Evolutionary conservation across 192 early-diverging fungal species (phyloP).

Genomic region (Spizellomyces punctatus): DNA sequence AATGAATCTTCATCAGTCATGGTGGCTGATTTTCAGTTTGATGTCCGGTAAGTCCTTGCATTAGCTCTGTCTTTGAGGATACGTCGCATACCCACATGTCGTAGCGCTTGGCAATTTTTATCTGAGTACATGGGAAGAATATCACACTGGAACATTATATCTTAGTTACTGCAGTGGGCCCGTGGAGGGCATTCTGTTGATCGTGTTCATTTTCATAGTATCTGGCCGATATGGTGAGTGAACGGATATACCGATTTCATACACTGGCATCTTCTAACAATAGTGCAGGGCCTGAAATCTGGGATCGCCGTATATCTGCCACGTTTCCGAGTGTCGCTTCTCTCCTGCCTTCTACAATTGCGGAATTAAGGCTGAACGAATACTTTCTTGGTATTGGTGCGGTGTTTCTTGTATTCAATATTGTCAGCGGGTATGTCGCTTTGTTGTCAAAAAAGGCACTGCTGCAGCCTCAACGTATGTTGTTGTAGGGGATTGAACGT

Average conservation of each 20-base stretch:
- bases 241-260: neutral
- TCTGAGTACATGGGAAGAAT: conserved; percentile 92
- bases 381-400: conserved; percentile 54
- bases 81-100: conserved; percentile 24
- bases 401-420: conserved; percentile 53
- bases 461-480: too few relatives aligned
- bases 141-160: conserved; percentile 86
- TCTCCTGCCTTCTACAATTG: conserved; percentile 38
- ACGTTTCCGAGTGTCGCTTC: conserved; percentile 43
- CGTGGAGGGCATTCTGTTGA: conserved; percentile 84
- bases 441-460: neutral
- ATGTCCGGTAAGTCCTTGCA: conserved; percentile 20
- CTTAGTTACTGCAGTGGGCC: conserved; percentile 84
- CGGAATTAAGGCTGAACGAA: conserved; percentile 43
- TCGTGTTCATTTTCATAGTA: conserved; percentile 60
- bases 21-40: conserved; percentile 51
- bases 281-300: conserved; percentile 46
- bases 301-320: conserved; percentile 33
- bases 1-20: conserved; percentile 70
- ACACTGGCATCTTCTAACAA: conserved; percentile 5
- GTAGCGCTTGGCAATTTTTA: conserved; percentile 83
- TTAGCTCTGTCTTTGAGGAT: neutral
- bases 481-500: conserved; percentile 62
- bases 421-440: conserved; percentile 56
- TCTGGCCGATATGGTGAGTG: conserved; percentile 66